Evolutionary conservation across 2,329 filamentous ascomycete genomes (phyloP), one percentile per base, ranked within the genome.

Genomic region (Mycosphaerella sp.): DNA sequence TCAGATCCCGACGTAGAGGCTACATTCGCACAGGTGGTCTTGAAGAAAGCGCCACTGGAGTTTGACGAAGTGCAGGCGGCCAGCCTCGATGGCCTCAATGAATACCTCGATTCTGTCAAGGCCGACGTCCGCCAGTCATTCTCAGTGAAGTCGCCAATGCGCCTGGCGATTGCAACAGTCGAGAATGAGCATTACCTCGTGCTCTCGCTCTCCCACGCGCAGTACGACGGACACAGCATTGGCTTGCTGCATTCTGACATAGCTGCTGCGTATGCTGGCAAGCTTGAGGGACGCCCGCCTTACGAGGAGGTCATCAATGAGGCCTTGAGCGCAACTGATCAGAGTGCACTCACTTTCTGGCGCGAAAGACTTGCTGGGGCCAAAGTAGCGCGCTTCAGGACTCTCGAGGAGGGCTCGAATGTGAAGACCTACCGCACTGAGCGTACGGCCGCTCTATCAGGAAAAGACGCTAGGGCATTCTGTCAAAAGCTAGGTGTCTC

Each of bases 151-250:
- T 61, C 35, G 59, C 68, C 18, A 44, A 66, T 60, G 25, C 68
- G 67, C 13, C 49, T 80, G 12, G 68, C 67, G 2, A 44, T 75
- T 3, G 58, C 74, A 16, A 55, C 65, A 13, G 63, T 69, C 16
- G 49, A 62, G 0, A 44, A 55, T 5, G 64, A 68, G 13, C 64
- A 48, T 2, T 77, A 76, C 50, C 61, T 81, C n/a, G 52, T 80
- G 4, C 66, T 96, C 1, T 90, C 88, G 0, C 82, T 95, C 35
- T 79, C 89, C 0, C 90, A 96, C 68, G 88, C 89, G 1, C 75
- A 95, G 16, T 96, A 96, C 59, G 90, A 96, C 64, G 90, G 90
- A 0, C 89, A 84, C 80, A 95, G 89, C 2, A 76, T 96, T 10
- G 74, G 75, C 3, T 71, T 94, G 13, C 68, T 96, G 1, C 88